phyloP scores from a whole-genome alignment of 148 eudicot genomes.

The Bassia scoparia region DNA sequence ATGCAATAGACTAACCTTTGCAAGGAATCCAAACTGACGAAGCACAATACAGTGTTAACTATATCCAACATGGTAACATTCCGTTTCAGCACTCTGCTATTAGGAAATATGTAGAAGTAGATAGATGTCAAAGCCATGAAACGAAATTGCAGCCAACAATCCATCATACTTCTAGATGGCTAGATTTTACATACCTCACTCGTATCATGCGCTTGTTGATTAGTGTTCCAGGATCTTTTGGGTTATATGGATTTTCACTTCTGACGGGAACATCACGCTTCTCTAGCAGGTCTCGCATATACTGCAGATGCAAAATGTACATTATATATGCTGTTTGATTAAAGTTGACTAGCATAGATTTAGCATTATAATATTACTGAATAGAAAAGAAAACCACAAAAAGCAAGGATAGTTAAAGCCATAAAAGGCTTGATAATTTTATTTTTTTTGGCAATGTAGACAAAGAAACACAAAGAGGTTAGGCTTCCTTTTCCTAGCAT shows the following conservation, averaged over 20 bases:
- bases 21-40: constrained; percentile 92
- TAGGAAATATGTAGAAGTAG: constrained; percentile 60
- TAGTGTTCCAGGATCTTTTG: constrained; percentile 92
- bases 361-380: too few species aligned
- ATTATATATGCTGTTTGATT: too few species aligned
- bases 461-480: too few species aligned
- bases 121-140: constrained; percentile 7
- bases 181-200: constrained; percentile 58
- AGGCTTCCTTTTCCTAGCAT: too few species aligned
- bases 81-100: constrained; percentile 92
- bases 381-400: too few species aligned
- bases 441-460: too few species aligned
- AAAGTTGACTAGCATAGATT: too few species aligned
- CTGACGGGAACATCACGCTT: too few species aligned
- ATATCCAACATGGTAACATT: constrained; percentile 99
- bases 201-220: constrained; percentile 76
- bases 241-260: constrained; percentile 96
- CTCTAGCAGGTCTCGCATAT: too few species aligned
- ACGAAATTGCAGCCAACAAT: constrained; percentile 2
- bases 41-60: constrained; percentile 96
- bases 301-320: too few species aligned
- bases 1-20: constrained; percentile 52
- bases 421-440: too few species aligned
- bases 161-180: constrained; percentile 2
- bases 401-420: too few species aligned